These are phyloP conservation scores for Komagataella mondaviorum DNA, from an alignment of 805 yeast species.

Conservation along the genomic window DNA sequence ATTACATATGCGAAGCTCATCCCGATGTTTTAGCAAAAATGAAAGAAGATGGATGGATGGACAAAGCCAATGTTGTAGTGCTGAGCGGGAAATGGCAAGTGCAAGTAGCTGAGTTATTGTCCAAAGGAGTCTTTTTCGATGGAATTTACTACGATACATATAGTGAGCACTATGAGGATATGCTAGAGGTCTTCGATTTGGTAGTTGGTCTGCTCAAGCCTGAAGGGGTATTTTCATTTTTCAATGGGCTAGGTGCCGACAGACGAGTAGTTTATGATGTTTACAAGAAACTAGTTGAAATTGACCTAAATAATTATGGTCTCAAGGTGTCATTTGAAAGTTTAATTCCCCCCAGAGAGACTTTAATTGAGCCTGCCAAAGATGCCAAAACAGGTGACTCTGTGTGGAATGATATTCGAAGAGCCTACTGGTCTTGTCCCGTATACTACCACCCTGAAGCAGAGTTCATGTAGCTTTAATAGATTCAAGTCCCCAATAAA, in stretches of 20 bases:
- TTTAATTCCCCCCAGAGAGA: slow-evolving; percentile 29
- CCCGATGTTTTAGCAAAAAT: slow-evolving; percentile 74
- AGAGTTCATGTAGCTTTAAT: slow-evolving; percentile 18
- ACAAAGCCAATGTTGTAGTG: slow-evolving; percentile 54
- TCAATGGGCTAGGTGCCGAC: slow-evolving; percentile 85
- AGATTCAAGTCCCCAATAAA: not conserved
- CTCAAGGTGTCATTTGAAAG: slow-evolving; percentile 43
- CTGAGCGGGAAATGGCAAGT: slow-evolving; percentile 94
- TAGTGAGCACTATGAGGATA: slow-evolving; percentile 82
- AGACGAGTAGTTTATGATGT: slow-evolving; percentile 69
- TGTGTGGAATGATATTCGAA: slow-evolving; percentile 48
- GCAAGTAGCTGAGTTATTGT: slow-evolving; percentile 49
- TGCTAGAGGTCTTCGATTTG: slow-evolving; percentile 73
- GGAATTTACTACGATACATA: slow-evolving; percentile 93
- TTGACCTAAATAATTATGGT: slow-evolving; percentile 75
- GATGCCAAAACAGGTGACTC: slow-evolving; percentile 18
- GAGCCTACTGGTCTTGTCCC: slow-evolving; percentile 61
- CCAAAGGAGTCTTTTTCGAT: slow-evolving; percentile 60
- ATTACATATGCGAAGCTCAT: slow-evolving; percentile 89
- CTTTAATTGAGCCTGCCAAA: slow-evolving; percentile 9
- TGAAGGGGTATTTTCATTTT: slow-evolving; percentile 76
- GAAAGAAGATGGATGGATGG: slow-evolving; percentile 71
- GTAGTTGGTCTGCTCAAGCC: slow-evolving; percentile 76
- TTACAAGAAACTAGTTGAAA: slow-evolving; percentile 66
- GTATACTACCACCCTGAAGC: slow-evolving; percentile 55